Evolutionary conservation across 2,329 filamentous ascomycete genomes (phyloP).

Genomic region (Thelonectria discophora): DNA sequence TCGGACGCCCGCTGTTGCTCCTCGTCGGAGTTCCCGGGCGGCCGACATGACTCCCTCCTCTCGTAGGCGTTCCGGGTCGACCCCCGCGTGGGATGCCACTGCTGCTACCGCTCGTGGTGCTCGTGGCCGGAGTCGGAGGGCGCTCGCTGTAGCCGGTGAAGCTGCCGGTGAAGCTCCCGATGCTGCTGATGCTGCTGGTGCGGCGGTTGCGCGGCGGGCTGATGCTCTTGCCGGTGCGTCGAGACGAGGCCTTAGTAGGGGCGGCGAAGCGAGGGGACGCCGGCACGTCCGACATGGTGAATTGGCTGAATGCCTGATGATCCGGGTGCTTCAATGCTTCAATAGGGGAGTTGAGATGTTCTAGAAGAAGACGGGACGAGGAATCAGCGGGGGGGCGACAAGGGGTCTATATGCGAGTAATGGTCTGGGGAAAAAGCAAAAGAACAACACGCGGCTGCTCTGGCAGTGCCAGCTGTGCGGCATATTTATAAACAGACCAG

Average conservation of each 20-base stretch:
- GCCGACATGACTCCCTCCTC: not conserved
- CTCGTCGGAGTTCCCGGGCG: conserved; percentile 30
- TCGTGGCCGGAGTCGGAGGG: conserved; percentile 24
- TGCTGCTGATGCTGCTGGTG: too few relatives aligned
- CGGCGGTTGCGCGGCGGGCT: too few relatives aligned
- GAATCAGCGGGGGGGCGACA: conserved; percentile 1
- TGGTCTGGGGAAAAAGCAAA: conserved; percentile 19
- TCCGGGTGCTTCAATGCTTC: too few relatives aligned
- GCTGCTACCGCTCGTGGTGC: too few relatives aligned
- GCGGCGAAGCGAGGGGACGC: conserved; percentile 37
- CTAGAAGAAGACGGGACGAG: conserved; percentile 5
- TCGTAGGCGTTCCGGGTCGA: conserved; percentile 30
- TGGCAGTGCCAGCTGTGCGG: conserved; percentile 21
- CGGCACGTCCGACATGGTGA: conserved; percentile 23
- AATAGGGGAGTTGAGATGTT: not conserved
- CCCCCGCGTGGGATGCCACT: conserved; percentile 8
- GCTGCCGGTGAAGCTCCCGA: conserved; percentile 18
- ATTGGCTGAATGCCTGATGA: not conserved
- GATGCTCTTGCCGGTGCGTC: conserved; percentile 28
- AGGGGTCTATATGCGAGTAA: conserved; percentile 15
- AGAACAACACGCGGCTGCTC: not conserved
- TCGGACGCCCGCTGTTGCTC: conserved; percentile 27
- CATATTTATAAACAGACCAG: conserved; percentile 21
- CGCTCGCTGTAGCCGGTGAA: conserved; percentile 26
- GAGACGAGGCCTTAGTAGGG: conserved; percentile 33